A percentile compares a stretch with the other conserved stretches of the same genome.
Conservation (phyloP, 306 rosid species). For the Adenanthera pavonina region DNA sequence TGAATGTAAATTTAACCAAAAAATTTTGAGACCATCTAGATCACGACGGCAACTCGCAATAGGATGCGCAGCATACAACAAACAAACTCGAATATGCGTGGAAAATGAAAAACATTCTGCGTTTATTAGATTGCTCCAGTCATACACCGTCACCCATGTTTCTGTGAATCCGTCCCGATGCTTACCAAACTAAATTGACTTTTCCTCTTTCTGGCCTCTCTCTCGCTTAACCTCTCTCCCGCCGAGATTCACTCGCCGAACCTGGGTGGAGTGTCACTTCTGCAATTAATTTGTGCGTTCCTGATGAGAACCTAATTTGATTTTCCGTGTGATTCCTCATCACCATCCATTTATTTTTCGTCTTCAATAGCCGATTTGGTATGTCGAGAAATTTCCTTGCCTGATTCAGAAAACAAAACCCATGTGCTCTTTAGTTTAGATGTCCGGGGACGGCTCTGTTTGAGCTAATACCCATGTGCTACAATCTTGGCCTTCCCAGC, state of each 20-base stretch:
- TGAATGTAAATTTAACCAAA: not conserved
- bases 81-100: not conserved
- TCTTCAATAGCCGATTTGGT: not conserved
- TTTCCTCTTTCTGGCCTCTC: not conserved
- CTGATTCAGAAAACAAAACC: not conserved
- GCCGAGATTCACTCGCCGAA: not conserved
- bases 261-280: not conserved
- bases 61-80: not conserved
- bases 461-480: slow-evolving; percentile 23
- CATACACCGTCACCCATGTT: not conserved
- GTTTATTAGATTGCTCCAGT: not conserved
- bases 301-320: not conserved
- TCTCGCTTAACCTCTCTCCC: not conserved
- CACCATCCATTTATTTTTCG: not conserved
- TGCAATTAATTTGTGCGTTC: not conserved
- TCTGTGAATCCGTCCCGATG: not conserved
- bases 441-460: not conserved
- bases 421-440: slow-evolving; percentile 1
- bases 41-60: not conserved
- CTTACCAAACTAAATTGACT: not conserved
- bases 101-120: not conserved
- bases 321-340: not conserved
- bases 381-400: not conserved
- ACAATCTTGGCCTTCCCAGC: not conserved
- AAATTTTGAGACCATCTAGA: not conserved